Evolutionary conservation across 371 early-diverging fungal genomes (phyloP).

Genomic region (Haplosporangium sp.): DNA sequence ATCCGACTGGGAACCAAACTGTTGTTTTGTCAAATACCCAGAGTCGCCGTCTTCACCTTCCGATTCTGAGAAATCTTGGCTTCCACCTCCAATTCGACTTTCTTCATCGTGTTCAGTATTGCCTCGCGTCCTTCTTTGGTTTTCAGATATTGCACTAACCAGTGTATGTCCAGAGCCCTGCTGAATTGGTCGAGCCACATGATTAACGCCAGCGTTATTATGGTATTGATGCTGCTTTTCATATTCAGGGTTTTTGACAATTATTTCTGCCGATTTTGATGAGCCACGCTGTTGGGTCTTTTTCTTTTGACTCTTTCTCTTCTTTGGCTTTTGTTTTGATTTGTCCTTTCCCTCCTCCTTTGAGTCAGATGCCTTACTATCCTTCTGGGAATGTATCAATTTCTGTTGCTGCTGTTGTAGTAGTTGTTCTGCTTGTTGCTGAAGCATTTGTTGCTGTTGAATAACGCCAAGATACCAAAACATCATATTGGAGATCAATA

Average conservation of each 20-base stretch:
- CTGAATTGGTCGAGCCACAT: slow-evolving; percentile 12
- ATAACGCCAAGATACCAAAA: slow-evolving; percentile 85
- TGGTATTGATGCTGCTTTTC: slow-evolving; percentile 18
- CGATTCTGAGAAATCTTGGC: slow-evolving; percentile 20
- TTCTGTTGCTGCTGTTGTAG: slow-evolving; percentile 24
- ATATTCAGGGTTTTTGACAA: slow-evolving; percentile 33
- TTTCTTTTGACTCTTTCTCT: slow-evolving; percentile 56
- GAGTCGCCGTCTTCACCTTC: slow-evolving; percentile 15
- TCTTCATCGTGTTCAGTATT: slow-evolving; percentile 18
- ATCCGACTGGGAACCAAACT: slow-evolving; percentile 31
- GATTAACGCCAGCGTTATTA: slow-evolving; percentile 21
- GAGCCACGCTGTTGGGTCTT: slow-evolving; percentile 44
- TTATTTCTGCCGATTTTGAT: slow-evolving; percentile 18
- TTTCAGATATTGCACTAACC: background rate
- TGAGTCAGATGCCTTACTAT: slow-evolving; percentile 15
- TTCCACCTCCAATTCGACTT: slow-evolving; percentile 1
- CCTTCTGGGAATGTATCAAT: slow-evolving; percentile 6
- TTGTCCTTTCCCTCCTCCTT: slow-evolving; percentile 38
- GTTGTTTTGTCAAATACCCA: slow-evolving; percentile 7
- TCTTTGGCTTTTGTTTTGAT: slow-evolving; percentile 51
- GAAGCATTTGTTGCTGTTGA: slow-evolving; percentile 27
- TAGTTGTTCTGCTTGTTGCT: slow-evolving; percentile 22
- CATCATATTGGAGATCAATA: slow-evolving; percentile 95
- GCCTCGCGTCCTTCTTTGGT: background rate
- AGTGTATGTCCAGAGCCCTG: background rate